Percentiles rank a stretch among this genome's conserved stretches.
Evolutionary conservation across 116 monocot species (phyloP).

Genomic region (Posidonia oceanica): DNA sequence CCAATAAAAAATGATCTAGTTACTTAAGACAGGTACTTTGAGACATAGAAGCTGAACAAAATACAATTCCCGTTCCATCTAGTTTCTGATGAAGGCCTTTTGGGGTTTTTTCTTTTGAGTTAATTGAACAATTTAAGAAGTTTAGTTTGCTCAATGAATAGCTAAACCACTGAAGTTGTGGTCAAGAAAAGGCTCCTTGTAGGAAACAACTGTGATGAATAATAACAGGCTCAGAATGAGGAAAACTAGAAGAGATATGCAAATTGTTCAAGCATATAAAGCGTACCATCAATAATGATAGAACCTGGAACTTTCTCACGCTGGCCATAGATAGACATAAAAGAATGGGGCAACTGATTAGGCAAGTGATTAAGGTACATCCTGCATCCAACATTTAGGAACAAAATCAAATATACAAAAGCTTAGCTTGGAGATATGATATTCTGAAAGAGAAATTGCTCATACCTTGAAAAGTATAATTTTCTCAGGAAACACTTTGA

Average conservation of each 20-base stretch:
- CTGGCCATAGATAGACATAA: constrained; percentile 56
- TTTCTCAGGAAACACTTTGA: too few species aligned
- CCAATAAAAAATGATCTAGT: too few species aligned
- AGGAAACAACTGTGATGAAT: background rate
- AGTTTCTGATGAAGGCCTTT: too few species aligned
- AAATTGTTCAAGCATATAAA: background rate
- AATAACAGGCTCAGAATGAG: background rate
- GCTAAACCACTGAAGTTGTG: too few species aligned
- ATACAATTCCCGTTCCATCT: too few species aligned
- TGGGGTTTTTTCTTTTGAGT: too few species aligned
- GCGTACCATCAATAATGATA: constrained; percentile 83
- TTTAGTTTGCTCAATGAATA: too few species aligned
- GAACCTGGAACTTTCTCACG: constrained; percentile 63
- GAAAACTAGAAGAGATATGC: background rate
- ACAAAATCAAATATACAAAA: too few species aligned
- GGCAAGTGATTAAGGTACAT: constrained; percentile 28
- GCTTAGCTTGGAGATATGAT: too few species aligned
- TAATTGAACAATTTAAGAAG: too few species aligned
- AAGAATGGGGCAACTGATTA: constrained; percentile 39
- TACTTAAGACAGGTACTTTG: too few species aligned
- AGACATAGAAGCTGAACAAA: too few species aligned
- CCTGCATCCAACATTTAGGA: constrained; percentile 19
- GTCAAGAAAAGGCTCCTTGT: background rate
- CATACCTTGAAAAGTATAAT: background rate
- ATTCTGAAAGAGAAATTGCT: background rate